These are phyloP conservation scores for Morella rubra DNA, from an alignment of 306 rosid genomes.

Conservation along the genomic window DNA sequence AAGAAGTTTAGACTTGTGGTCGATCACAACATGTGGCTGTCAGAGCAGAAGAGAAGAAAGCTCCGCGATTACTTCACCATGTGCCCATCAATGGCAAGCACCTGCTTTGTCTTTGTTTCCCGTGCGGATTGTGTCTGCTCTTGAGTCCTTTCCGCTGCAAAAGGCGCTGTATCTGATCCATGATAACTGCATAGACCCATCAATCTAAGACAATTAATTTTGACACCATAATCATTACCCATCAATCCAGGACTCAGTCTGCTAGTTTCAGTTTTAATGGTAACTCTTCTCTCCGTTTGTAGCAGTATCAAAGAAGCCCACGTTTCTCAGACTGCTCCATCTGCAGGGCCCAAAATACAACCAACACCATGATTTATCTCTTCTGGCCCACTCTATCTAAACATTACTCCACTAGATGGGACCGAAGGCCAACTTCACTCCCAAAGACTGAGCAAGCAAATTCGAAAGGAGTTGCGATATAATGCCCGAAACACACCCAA, in stretches of 20 bases:
- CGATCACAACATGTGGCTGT: too few species aligned
- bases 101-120: background rate
- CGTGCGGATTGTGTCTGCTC: too few species aligned
- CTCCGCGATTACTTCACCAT: background rate
- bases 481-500: too few species aligned
- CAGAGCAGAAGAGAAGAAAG: too few species aligned
- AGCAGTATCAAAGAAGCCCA: background rate
- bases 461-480: background rate
- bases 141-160: background rate
- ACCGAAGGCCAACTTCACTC: background rate
- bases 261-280: too few species aligned
- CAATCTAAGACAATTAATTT: too few species aligned
- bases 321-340: background rate
- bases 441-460: background rate
- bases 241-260: too few species aligned
- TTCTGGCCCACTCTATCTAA: background rate
- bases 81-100: background rate
- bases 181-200: too few species aligned
- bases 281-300: too few species aligned
- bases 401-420: too few species aligned
- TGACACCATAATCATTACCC: too few species aligned
- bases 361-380: background rate
- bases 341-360: background rate
- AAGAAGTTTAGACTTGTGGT: too few species aligned
- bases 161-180: background rate